phyloP scores from a whole-genome alignment of 1,284 basidiomycete genomes.

The Porogramme epimiltina region DNA sequence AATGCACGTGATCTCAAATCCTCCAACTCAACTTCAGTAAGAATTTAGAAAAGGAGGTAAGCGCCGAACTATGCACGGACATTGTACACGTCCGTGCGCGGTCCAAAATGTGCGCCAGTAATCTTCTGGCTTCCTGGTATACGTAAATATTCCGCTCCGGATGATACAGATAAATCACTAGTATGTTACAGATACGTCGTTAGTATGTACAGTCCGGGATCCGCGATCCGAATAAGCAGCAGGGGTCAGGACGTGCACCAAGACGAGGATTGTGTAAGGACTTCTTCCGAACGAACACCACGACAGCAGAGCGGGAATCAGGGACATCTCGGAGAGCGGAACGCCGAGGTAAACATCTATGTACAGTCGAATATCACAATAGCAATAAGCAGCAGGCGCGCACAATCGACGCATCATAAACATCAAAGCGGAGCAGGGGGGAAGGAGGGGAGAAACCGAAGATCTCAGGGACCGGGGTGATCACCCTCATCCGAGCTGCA shows the following conservation, averaged over 20 bases:
- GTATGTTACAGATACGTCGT: slow-evolving; percentile 11
- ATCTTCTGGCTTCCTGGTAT: too few relatives aligned
- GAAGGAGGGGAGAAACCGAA: too few relatives aligned
- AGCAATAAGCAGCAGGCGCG: neutral
- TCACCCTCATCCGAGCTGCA: too few relatives aligned
- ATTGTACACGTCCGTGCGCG: too few relatives aligned
- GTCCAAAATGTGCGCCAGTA: too few relatives aligned
- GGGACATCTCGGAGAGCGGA: neutral
- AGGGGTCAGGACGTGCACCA: neutral
- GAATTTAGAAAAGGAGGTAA: too few relatives aligned
- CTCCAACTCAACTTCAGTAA: too few relatives aligned
- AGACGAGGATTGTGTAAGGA: too few relatives aligned
- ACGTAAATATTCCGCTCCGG: neutral
- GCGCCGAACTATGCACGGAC: too few relatives aligned
- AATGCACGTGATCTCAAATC: too few relatives aligned
- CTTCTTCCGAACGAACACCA: slow-evolving; percentile 2
- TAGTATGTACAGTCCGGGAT: slow-evolving; percentile 15
- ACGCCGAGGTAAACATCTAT: neutral
- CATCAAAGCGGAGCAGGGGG: neutral
- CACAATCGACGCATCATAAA: slow-evolving; percentile 2
- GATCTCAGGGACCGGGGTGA: too few relatives aligned
- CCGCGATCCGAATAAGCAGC: slow-evolving; percentile 6
- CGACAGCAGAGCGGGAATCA: neutral
- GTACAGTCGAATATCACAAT: neutral
- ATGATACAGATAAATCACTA: slow-evolving; percentile 22